Evolutionary conservation across 73 alveolate species (phyloP), one percentile per base, ranked within the genome.

Genomic region (Paraurostyla sp.): DNA sequence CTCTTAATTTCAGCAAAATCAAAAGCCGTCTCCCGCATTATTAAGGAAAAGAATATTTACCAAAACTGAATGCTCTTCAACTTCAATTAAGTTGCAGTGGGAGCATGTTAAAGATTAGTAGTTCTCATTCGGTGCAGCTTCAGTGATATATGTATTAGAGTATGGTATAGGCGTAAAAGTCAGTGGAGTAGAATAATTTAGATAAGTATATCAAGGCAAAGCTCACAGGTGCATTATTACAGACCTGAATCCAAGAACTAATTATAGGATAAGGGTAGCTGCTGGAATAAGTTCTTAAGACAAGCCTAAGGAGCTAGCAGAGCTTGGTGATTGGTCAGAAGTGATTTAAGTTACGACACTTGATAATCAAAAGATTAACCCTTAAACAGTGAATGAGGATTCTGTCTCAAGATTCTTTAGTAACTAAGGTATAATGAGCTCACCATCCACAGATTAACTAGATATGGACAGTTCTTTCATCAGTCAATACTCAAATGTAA

Each of bases 81-180:
- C 87, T 15, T 75, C 87, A 22, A 75, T 75, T 22, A 75, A 75
- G 51, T 75, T 75, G 27, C 33, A 75, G 33, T 75, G 87, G 87
- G 87, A 75, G 75, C 87, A 75, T 50, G 13, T 25, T 11, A 75
- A 49, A 29, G 73, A 49, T 22, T 33, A 75, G 22, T 75, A 75
- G 32, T 75, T 46, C 48, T 46, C 75, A 11, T 75, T 75, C 33
- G 75, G 87, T 13, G n/a, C 58, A 69, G 62, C 22, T 4, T 11
- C 30, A 7, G 65, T 69, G 9, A 18, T 46, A 13, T 91, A 91
- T 60, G 30, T 85, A 6, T 62, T 91, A 69, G 96, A 91, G 49
- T 91, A 91, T 75, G 96, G 96, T 0, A 71, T 85, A 15, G 96
- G 96, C 25, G 59, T 78, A n/a, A 85, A 86, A 51, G 91, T 85